Base-by-base conservation (phyloP, 2,329 filamentous ascomycete species). In the Alternaria brassicicola region DNA sequence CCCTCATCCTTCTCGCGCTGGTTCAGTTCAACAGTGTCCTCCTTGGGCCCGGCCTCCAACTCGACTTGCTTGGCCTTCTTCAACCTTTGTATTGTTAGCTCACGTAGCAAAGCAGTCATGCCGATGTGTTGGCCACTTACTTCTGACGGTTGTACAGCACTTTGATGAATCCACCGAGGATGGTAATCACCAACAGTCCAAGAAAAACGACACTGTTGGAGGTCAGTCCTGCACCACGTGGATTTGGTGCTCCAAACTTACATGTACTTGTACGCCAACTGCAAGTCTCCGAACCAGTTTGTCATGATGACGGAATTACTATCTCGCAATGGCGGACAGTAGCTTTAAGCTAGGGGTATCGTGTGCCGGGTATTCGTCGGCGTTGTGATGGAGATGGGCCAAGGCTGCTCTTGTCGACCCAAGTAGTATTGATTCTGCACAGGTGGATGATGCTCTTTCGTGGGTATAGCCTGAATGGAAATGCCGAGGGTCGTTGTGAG, bases 251-350 rank as follows among this genome's bases (percentile, higher is more conserved):
- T 10, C 3, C 21, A 5, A 10, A 62, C 74, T 53, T 66, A 77
- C 76, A 67, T 65, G 56, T 74, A 77, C 59, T 77, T 77, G 69
- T 76, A 78, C 28, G 72, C 74, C 66, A 77, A 63, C 50, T 74
- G 63, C 38, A 77, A 55, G 30, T 71, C 54, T 21, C 72, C 75
- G 51, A 77, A 77, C 74, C 72, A 75, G 56, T 68, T 72, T 39
- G 62, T 60, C 48, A 52, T 59, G 46, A 10, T 59, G 50, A 43
- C 36, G n/a, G n/a, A n/a, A n/a, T n/a, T 58, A 28, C 21, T 49
- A 35, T 2, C 2, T 49, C 46, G 31, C 15, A 31, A 10, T 33
- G 19, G 21, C 21, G 26, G 46, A 50, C 2, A 33, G 26, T 33
- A 26, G 10, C 35, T 30, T 38, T 26, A 6, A 10, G 31, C 6